Percentiles rank a stretch among this genome's conserved stretches.
Conservation (phyloP, 2,329 filamentous ascomycete species). For the Phaeosphaeria sp. region DNA sequence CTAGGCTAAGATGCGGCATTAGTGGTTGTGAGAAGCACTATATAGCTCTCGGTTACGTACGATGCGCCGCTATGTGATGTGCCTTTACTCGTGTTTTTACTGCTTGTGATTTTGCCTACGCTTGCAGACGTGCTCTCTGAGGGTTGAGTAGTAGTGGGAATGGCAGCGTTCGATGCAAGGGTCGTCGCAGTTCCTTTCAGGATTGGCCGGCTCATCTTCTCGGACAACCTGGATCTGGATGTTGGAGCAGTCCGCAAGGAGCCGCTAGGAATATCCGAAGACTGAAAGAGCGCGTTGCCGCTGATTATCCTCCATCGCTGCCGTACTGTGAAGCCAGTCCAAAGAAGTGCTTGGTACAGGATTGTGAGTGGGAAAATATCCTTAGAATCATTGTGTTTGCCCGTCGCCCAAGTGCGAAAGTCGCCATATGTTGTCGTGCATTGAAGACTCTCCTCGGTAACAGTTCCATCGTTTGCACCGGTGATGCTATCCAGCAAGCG, state of each 20-base stretch:
- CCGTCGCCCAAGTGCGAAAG: slow-evolving; percentile 52
- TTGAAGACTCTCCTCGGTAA: background rate
- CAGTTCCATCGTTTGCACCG: slow-evolving; percentile 9
- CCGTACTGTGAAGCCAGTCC: slow-evolving; percentile 39
- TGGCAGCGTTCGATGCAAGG: slow-evolving; percentile 3
- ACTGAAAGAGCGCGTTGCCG: slow-evolving; percentile 26
- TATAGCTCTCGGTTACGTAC: background rate
- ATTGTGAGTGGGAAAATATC: slow-evolving; percentile 55
- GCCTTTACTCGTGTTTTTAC: slow-evolving; percentile 24
- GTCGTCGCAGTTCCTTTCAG: slow-evolving; percentile 10
- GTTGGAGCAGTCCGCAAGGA: slow-evolving; percentile 10
- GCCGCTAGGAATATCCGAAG: slow-evolving; percentile 19
- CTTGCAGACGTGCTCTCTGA: slow-evolving; percentile 12
- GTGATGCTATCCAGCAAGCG: slow-evolving; percentile 35
- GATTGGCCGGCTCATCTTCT: slow-evolving; percentile 5
- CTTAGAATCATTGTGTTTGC: slow-evolving; percentile 52
- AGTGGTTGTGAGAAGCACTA: background rate
- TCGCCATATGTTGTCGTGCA: slow-evolving; percentile 37
- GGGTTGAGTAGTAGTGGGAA: slow-evolving; percentile 4
- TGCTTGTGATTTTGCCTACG: slow-evolving; percentile 23
- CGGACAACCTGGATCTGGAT: background rate
- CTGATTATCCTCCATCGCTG: slow-evolving; percentile 39
- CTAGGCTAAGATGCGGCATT: slow-evolving; percentile 10
- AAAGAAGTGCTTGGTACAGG: slow-evolving; percentile 36
- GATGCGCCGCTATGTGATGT: slow-evolving; percentile 23